These are phyloP conservation scores for Brachypodium distachyon DNA, from an alignment of 202 grass and related monocot genomes.

Conservation along the genomic window DNA sequence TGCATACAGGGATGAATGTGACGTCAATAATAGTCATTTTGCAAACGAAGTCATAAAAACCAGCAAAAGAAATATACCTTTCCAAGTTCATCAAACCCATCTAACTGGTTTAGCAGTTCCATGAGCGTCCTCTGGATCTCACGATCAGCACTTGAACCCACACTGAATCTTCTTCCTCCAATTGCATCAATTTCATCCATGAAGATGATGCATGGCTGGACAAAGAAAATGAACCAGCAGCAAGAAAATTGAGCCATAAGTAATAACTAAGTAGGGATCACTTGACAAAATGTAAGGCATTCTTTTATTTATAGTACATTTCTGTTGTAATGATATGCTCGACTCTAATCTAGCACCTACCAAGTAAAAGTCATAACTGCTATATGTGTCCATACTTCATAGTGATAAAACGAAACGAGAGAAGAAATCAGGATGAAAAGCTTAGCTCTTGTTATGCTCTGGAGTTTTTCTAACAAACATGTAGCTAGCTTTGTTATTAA, in stretches of 20 bases:
- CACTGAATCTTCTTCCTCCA: slow-evolving; percentile 8
- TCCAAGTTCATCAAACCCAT: slow-evolving; percentile 11
- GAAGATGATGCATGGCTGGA: slow-evolving; percentile 4
- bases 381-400: too few species aligned
- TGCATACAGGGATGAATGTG: not conserved
- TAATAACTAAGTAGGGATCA: not conserved
- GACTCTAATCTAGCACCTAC: not conserved
- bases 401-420: not conserved
- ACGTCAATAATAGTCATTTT: not conserved
- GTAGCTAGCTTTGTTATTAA: too few species aligned
- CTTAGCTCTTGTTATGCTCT: not conserved
- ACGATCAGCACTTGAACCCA: not conserved
- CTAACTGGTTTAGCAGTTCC: slow-evolving; percentile 7
- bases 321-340: not conserved
- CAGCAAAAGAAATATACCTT: not conserved
- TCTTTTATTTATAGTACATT: not conserved
- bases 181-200: slow-evolving; percentile 9
- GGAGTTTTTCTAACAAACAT: not conserved
- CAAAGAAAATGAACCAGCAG: not conserved
- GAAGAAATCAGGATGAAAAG: not conserved
- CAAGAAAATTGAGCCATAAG: not conserved
- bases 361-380: not conserved
- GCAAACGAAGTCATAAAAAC: not conserved
- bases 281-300: not conserved
- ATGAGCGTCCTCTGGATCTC: slow-evolving; percentile 9